Conservation (phyloP, 139 green algal genomes). For the Chlorokybus atmophyticus region DNA sequence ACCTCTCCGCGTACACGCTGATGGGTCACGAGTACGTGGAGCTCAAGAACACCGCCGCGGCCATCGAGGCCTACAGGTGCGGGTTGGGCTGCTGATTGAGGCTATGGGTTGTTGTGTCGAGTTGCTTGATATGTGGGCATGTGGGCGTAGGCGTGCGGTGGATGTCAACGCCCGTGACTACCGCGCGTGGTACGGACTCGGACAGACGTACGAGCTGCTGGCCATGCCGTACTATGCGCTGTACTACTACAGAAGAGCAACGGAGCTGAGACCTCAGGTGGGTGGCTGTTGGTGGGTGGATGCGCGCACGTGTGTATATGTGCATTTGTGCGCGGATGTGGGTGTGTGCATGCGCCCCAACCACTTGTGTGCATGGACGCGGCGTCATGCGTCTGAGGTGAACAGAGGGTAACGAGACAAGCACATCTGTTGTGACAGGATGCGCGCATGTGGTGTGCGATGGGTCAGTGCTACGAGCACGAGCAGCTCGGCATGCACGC, state of each 20-base stretch:
- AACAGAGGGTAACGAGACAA: background rate
- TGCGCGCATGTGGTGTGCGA: constrained; percentile 92
- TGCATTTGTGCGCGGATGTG: background rate
- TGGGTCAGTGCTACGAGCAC: constrained; percentile 85
- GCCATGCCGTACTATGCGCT: constrained; percentile 73
- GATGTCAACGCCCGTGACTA: constrained; percentile 82
- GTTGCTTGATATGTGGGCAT: too few relatives aligned
- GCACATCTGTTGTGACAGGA: constrained; percentile 37
- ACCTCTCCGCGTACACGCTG: constrained; percentile 89
- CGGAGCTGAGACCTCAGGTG: constrained; percentile 56
- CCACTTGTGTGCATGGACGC: background rate
- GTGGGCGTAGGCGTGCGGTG: too few relatives aligned
- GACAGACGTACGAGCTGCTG: constrained; percentile 96
- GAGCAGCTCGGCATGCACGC: constrained; percentile 45
- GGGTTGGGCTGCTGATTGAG: too few relatives aligned
- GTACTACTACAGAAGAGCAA: constrained; percentile 71
- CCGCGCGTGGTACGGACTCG: constrained; percentile 91
- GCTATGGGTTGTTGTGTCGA: too few relatives aligned
- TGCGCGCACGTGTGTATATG: too few relatives aligned
- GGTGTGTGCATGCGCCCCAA: background rate
- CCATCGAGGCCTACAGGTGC: constrained; percentile 47
- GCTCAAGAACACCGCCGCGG: constrained; percentile 82
- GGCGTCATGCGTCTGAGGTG: too few relatives aligned
- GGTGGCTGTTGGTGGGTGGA: too few relatives aligned
- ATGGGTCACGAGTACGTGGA: constrained; percentile 98